A percentile compares a stretch with the other conserved stretches of the same genome.
Evolutionary conservation across 1,139 yeast species (phyloP).

Genomic region (Geotrichum histeridarum): DNA sequence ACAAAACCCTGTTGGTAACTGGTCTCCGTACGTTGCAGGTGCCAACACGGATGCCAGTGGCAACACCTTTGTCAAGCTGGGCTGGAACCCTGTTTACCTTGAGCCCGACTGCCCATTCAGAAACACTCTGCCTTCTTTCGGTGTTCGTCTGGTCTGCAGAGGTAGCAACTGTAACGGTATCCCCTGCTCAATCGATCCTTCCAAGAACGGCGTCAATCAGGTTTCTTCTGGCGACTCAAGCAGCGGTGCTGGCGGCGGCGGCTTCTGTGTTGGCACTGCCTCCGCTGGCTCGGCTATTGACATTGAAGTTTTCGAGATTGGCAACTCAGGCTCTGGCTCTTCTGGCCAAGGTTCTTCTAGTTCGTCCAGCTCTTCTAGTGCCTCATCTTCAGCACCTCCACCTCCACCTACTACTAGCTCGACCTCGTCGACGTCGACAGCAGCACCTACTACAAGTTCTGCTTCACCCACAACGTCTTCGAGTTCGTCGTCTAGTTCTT

Average conservation of each 20-base stretch:
- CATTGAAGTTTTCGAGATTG: constrained; percentile 60
- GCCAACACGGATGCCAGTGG: constrained; percentile 68
- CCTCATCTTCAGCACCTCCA: constrained; percentile 1
- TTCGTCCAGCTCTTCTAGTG: neutral
- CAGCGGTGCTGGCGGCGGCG: constrained; percentile 34
- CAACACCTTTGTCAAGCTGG: constrained; percentile 73
- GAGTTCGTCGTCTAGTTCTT: neutral
- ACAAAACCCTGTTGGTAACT: constrained; percentile 68
- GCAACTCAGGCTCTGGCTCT: constrained; percentile 6
- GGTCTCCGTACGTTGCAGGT: constrained; percentile 93
- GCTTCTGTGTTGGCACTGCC: constrained; percentile 81
- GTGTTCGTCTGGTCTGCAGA: constrained; percentile 69
- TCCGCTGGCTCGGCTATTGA: constrained; percentile 56
- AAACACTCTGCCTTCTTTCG: constrained; percentile 56
- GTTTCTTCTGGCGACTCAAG: constrained; percentile 40
- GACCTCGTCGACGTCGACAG: constrained; percentile 12
- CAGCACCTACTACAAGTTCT: constrained; percentile 4
- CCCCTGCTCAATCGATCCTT: constrained; percentile 75
- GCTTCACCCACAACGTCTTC: neutral
- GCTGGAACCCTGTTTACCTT: constrained; percentile 83
- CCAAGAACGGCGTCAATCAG: constrained; percentile 51
- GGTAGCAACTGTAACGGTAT: constrained; percentile 64
- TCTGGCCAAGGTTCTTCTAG: constrained; percentile 2
- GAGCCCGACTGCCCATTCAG: constrained; percentile 53
- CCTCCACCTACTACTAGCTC: constrained; percentile 5